A percentile compares a stretch with the other conserved stretches of the same genome.
These are phyloP conservation scores for Coemansia furcata DNA, from an alignment of 192 early-diverging fungal genomes.

Conservation along the genomic window DNA sequence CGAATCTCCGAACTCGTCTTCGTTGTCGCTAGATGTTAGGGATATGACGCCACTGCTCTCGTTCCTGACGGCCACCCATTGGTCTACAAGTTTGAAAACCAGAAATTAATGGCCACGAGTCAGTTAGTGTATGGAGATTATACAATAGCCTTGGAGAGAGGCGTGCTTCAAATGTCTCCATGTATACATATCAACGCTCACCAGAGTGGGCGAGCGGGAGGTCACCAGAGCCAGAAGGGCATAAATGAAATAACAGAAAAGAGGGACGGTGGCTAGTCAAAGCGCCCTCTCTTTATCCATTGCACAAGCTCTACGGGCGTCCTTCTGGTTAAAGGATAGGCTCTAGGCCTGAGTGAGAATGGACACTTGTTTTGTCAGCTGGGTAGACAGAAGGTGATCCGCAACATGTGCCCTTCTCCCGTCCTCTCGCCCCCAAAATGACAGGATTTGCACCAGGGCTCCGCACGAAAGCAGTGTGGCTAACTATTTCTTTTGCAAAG, in stretches of 20 bases:
- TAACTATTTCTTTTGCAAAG: background rate
- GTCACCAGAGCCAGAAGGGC: background rate
- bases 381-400: conserved; percentile 6
- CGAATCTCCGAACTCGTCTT: conserved; percentile 27
- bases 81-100: conserved; percentile 29
- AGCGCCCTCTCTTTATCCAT: background rate
- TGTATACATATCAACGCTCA: background rate
- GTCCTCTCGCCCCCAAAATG: background rate
- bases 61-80: conserved; percentile 47
- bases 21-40: conserved; percentile 46
- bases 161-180: background rate
- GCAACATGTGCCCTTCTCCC: background rate
- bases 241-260: conserved; percentile 1
- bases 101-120: background rate
- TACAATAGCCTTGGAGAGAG: background rate
- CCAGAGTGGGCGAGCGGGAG: background rate
- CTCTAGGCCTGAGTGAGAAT: background rate
- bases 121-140: background rate
- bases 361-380: background rate
- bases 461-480: background rate
- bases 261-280: conserved; percentile 2
- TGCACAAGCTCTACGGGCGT: background rate
- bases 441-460: background rate
- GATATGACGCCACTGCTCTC: conserved; percentile 51
- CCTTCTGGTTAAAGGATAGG: background rate